These are phyloP conservation scores for Nothopassalora personata DNA, from an alignment of 2,329 filamentous ascomycete species.

Conservation along the genomic window DNA sequence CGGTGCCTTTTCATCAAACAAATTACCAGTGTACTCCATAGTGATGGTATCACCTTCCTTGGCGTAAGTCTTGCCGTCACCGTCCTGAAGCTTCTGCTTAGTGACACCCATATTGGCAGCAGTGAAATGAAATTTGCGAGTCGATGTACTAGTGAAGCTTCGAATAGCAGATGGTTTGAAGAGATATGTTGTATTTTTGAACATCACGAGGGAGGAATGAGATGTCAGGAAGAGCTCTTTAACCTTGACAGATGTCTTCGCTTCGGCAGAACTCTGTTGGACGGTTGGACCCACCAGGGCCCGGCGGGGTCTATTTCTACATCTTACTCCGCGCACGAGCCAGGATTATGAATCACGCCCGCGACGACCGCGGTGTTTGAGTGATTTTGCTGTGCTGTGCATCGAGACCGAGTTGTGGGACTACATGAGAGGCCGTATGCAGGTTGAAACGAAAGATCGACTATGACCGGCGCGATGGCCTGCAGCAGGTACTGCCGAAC, in stretches of 20 bases:
- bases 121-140: constrained; percentile 9
- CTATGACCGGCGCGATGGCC: not conserved
- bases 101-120: constrained; percentile 52
- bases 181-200: not conserved
- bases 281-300: not conserved
- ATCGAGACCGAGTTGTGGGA: not conserved
- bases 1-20: constrained; percentile 61
- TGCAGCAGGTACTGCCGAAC: not conserved
- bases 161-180: not conserved
- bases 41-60: constrained; percentile 64
- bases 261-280: not conserved
- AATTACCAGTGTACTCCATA: constrained; percentile 87
- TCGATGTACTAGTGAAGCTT: constrained; percentile 2
- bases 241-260: not conserved
- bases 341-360: not conserved
- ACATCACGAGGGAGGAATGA: not conserved
- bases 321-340: not conserved
- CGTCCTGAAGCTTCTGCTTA: constrained; percentile 59
- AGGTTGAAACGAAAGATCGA: not conserved
- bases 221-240: not conserved
- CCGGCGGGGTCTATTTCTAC: not conserved
- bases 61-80: constrained; percentile 58
- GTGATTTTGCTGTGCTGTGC: not conserved
- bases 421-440: not conserved
- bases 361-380: not conserved